phyloP scores from a whole-genome alignment of 495 filamentous ascomycete species.

The Penicillium lagena region DNA sequence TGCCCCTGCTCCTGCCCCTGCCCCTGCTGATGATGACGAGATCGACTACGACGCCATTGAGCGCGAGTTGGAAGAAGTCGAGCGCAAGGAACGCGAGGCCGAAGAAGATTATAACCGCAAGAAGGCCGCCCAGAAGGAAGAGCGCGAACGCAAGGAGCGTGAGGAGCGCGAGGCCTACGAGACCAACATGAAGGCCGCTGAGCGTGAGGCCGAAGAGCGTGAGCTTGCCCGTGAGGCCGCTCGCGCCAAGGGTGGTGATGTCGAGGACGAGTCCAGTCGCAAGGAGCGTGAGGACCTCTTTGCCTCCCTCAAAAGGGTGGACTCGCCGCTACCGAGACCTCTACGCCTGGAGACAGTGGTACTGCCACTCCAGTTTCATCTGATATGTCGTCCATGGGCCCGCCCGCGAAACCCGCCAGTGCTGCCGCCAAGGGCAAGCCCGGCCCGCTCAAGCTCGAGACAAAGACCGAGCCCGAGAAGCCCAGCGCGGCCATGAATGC shows the following conservation, averaged over 20 bases:
- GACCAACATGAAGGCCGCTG: constrained; percentile 50
- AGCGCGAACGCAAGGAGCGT: constrained; percentile 53
- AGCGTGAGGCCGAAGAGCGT: constrained; percentile 49
- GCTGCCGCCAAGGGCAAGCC: constrained; percentile 61
- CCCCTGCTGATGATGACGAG: constrained; percentile 42
- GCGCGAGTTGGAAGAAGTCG: constrained; percentile 44
- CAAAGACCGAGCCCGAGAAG: constrained; percentile 78
- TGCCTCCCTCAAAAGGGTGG: constrained; percentile 50
- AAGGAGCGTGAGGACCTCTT: constrained; percentile 45
- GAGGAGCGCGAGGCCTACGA: constrained; percentile 44
- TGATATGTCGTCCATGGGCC: constrained; percentile 44
- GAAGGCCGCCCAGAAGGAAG: constrained; percentile 55
- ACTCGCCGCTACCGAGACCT: constrained; percentile 37
- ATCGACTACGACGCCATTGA: constrained; percentile 47
- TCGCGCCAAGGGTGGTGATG: constrained; percentile 32
- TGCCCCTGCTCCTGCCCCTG: constrained; percentile 7
- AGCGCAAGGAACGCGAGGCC: constrained; percentile 54
- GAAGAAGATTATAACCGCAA: constrained; percentile 55
- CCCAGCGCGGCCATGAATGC: constrained; percentile 89
- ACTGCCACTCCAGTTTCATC: constrained; percentile 50
- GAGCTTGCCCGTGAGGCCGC: constrained; percentile 47
- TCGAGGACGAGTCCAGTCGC: constrained; percentile 29
- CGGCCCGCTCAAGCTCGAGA: constrained; percentile 75
- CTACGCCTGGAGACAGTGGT: constrained; percentile 49
- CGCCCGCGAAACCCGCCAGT: constrained; percentile 46